Evolutionary conservation across 768 basidiomycete genomes (phyloP).

Genomic region (Pleurotus pulmonarius): DNA sequence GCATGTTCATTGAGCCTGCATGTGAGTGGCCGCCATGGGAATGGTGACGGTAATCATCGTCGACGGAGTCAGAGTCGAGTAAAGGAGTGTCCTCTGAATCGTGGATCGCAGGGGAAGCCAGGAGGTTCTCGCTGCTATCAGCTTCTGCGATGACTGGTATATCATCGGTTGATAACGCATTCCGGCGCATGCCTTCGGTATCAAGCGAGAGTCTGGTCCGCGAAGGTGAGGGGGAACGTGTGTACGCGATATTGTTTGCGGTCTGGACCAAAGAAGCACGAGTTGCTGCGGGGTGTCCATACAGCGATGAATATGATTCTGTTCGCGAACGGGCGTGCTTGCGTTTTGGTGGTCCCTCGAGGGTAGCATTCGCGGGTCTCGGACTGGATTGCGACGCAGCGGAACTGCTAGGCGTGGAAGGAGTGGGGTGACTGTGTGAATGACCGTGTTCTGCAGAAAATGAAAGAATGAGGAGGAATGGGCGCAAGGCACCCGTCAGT

Average conservation of each 20-base stretch:
- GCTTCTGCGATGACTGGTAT: not conserved
- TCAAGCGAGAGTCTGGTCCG: slow-evolving; percentile 14
- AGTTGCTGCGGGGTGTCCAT: slow-evolving; percentile 71
- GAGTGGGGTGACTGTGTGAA: slow-evolving; percentile 49
- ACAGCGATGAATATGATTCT: slow-evolving; percentile 57
- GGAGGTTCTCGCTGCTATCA: slow-evolving; percentile 8
- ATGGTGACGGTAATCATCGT: slow-evolving; percentile 19
- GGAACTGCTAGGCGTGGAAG: slow-evolving; percentile 36
- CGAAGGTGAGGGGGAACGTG: slow-evolving; percentile 42
- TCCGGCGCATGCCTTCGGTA: slow-evolving; percentile 7
- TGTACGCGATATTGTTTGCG: slow-evolving; percentile 74
- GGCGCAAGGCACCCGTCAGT: not conserved
- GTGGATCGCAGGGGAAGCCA: not conserved
- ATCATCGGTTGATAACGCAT: slow-evolving; percentile 2
- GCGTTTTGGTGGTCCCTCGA: slow-evolving; percentile 24
- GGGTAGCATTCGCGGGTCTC: slow-evolving; percentile 21
- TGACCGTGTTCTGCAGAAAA: slow-evolving; percentile 58
- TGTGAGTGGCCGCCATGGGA: slow-evolving; percentile 33
- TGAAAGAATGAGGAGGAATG: slow-evolving; percentile 6
- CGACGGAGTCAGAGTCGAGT: slow-evolving; percentile 21
- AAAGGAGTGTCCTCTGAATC: slow-evolving; percentile 44
- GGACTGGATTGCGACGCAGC: slow-evolving; percentile 16
- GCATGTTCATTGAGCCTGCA: slow-evolving; percentile 94
- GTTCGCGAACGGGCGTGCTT: slow-evolving; percentile 30
- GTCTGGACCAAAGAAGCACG: slow-evolving; percentile 75